Base-by-base conservation (phyloP, 371 early-diverging fungal genomes). In the Rhizopus stolonifer region DNA sequence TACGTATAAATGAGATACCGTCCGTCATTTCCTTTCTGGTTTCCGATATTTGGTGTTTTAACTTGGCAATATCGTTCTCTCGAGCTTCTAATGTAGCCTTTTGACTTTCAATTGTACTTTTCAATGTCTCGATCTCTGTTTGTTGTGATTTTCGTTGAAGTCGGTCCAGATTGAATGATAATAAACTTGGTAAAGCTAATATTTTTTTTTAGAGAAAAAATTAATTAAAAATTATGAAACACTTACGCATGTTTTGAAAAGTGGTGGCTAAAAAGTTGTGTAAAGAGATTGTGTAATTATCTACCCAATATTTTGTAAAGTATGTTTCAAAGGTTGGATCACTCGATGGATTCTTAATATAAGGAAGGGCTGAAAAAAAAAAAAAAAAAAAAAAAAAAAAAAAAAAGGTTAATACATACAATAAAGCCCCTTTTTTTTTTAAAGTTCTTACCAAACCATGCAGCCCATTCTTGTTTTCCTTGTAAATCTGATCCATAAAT, bases 381-480 rank as follows among this genome's bases (percentile, higher is more conserved):
- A 18, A 34, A 13, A 36, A 38, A 10, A 9, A 25, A 49, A 9
- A 13, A 34, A 4, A 7, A 15, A 40, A 8, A 42, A 15, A 43
- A 2, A 34, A n/a, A n/a, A n/a, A n/a, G n/a, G n/a, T n/a, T n/a
- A n/a, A n/a, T n/a, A n/a, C n/a, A n/a, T n/a, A n/a, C n/a, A n/a
- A n/a, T n/a, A n/a, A n/a, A n/a, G n/a, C n/a, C n/a, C n/a, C n/a
- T n/a, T n/a, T n/a, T n/a, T n/a, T n/a, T n/a, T n/a, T n/a, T n/a
- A n/a, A n/a, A n/a, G n/a, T n/a, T n/a, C 60, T 66, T 67, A 85
- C 86, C 83, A 66, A 86, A 86, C 86, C 86, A 86, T 42, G 79
- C 73, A 25, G 81, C 61, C 86, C 86, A 86, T 52, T 84, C 84
- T 3, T 77, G 52, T 49, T 79, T 81, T 5, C 73, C 79, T 42